Evolutionary conservation across 768 basidiomycete species (phyloP), one percentile per base, ranked within the genome.

Genomic region (Strobilomyces confusus): DNA sequence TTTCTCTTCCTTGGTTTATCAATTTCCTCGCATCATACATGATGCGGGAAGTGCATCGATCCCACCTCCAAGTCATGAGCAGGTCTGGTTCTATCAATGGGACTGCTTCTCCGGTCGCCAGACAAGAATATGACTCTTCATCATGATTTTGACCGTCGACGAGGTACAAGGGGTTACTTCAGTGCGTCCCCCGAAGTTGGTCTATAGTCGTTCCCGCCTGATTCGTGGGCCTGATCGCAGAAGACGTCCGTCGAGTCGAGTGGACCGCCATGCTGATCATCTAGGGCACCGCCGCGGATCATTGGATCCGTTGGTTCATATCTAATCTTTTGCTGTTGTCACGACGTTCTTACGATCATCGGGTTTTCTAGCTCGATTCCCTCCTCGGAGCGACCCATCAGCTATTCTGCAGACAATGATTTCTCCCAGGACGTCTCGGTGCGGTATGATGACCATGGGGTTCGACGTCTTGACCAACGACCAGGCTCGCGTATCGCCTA

Each of bases 311-410:
- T 92, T n/a, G 70, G 87, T 90, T 58, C 61, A 82, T 75, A 7
- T 43, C 26, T 29, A 0, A 14, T 17, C 3, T 29, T 48, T 29
- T 33, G 33, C 3, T 20, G 19, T 19, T 32, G 30, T 56, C 33
- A 52, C 29, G 48, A 20, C 26, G 26, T 29, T 55, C 40, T 3
- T 54, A 32, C 36, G 23, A 49, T 23, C 47, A 26, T 36, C 4
- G 17, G 40, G 41, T n/a, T 19, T 3, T 22, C 34, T 66, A 90
- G 89, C 69, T 92, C 46, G 95, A 98, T 66, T 93, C 90, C 0
- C 40, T 97, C 13, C 75, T 97, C 17, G 95, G 95, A 2, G 92
- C 94, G 6, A 92, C 89, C 6, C 66, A 95, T 1, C 95, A 98
- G 61, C 25, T 95, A 85, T 70, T 86, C 86, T 6, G 71, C 71